These are phyloP conservation scores for Cynara cardunculus DNA, from an alignment of 129 eudicot species.

Conservation along the genomic window DNA sequence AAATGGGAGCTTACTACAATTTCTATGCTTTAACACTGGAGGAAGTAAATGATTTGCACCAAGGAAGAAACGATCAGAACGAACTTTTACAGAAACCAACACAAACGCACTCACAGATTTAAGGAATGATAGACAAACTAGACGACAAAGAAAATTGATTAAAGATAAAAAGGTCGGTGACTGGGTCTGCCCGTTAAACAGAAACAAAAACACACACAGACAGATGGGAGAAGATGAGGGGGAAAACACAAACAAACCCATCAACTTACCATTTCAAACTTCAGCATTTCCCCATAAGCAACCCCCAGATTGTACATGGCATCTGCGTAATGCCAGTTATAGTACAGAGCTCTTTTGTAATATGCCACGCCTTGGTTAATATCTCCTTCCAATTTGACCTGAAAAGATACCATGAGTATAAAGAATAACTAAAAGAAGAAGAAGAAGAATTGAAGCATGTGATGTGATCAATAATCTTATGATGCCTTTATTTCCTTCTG, in stretches of 20 bases:
- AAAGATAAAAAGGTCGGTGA: not conserved
- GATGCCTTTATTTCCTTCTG: not conserved
- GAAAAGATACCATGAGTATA: slow-evolving; percentile 18
- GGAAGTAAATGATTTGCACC: not conserved
- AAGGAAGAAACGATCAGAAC: not conserved
- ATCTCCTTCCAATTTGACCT: slow-evolving; percentile 98
- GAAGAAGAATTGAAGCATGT: not conserved
- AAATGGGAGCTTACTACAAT: slow-evolving; percentile 5
- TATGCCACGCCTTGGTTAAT: slow-evolving; percentile 90
- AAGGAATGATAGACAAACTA: not conserved
- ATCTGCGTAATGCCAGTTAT: slow-evolving; percentile 99
- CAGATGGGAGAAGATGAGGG: not conserved
- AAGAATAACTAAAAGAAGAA: not conserved
- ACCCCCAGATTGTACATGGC: slow-evolving; percentile 99
- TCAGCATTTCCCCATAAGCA: slow-evolving; percentile 98
- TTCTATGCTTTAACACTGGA: not conserved
- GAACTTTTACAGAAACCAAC: not conserved
- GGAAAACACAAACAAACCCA: not conserved
- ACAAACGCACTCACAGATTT: slow-evolving; percentile 5
- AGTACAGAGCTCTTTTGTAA: slow-evolving; percentile 86
- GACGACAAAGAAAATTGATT: not conserved
- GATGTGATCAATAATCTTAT: not conserved
- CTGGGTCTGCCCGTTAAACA: not conserved
- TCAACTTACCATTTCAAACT: slow-evolving; percentile 88
- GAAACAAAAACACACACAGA: not conserved